Evolutionary conservation across 768 basidiomycete species (phyloP), one percentile per base, ranked within the genome.

Genomic region (Mycena latifolia): DNA sequence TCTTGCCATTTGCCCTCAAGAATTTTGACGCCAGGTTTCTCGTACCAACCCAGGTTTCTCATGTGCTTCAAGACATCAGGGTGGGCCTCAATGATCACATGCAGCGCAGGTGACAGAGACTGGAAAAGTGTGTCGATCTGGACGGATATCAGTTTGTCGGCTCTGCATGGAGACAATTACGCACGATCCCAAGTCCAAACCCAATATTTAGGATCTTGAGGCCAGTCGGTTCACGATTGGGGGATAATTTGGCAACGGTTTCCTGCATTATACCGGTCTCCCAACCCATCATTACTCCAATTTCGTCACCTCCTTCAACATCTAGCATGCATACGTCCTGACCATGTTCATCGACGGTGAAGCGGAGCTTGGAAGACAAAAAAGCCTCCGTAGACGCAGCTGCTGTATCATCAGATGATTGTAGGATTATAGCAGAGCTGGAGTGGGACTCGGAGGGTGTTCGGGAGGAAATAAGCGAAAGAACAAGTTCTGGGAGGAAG

Each of bases 261-360:
- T 88, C 84, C 63, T 82, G 76, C 98, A 99, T 99, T 72, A 99
- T 94, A 10, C 79, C 85, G 48, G 80, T 79, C 77, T 99, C 98
- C 98, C 98, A 99, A 1, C 96, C 95, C 98, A 99, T 99, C 98
- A 99, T 99, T 7, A 99, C 97, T 15, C 95, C 95, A n/a, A 96
- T 87, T 64, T 95, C 92, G 69, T 91, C 90, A 29, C 88, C 88
- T 17, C 88, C 88, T 17, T 82, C 85, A 3, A 85, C 81, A 64
- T 84, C 79, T 56, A 94, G 73, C 55, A 93, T 78, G 66, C 96
- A 98, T 24, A 98, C 86, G 54, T 95, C 92, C 76, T 96, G 94
- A 2, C 92, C 94, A 37, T 85, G 77, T 33, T 84, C 80, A 74
- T 97, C 95, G 35, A 78, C 82, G 12, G 82, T 85, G 77, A 89